phyloP scores from a whole-genome alignment of 352 stramenopile species.

The Pythium biforme region DNA sequence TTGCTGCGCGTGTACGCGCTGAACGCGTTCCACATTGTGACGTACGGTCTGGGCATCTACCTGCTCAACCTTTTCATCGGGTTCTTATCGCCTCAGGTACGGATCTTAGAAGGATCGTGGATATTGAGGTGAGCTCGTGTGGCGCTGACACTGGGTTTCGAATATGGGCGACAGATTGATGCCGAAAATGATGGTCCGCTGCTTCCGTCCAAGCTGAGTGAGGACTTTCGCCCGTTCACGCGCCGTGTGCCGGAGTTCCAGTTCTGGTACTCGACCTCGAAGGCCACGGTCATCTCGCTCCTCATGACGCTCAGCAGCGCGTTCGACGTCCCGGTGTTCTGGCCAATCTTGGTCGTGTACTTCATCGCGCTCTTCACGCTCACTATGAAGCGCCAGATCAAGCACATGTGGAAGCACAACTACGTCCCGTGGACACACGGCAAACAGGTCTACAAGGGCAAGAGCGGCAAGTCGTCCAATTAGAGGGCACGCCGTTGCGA shows the following conservation, averaged over 20 bases:
- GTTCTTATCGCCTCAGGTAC: slow-evolving; percentile 97
- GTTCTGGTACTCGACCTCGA: slow-evolving; percentile 95
- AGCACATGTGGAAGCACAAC: slow-evolving; percentile 99
- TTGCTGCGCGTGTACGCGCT: slow-evolving; percentile 91
- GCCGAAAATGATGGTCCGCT: slow-evolving; percentile 84
- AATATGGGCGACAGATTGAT: slow-evolving; percentile 55
- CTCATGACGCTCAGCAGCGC: slow-evolving; percentile 98
- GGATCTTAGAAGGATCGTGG: too few species aligned
- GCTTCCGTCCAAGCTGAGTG: slow-evolving; percentile 89
- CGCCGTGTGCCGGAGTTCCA: slow-evolving; percentile 98
- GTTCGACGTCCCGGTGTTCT: slow-evolving; percentile 99
- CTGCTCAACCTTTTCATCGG: slow-evolving; percentile 99
- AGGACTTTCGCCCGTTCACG: slow-evolving; percentile 92
- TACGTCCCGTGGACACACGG: slow-evolving; percentile 97
- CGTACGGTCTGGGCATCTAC: slow-evolving; percentile 99
- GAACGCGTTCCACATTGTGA: slow-evolving; percentile 98
- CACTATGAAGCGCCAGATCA: slow-evolving; percentile 99
- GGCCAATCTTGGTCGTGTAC: slow-evolving; percentile 99
- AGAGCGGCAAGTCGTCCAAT: slow-evolving; percentile 67
- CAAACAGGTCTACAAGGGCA: slow-evolving; percentile 95
- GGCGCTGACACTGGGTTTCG: too few species aligned
- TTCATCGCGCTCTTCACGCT: slow-evolving; percentile 98
- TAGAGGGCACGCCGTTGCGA: slow-evolving; percentile 34
- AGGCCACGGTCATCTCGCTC: slow-evolving; percentile 90
- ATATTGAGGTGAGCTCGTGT: too few species aligned